Evolutionary conservation across 306 rosid genomes (phyloP).

Genomic region (Inga oerstediana): DNA sequence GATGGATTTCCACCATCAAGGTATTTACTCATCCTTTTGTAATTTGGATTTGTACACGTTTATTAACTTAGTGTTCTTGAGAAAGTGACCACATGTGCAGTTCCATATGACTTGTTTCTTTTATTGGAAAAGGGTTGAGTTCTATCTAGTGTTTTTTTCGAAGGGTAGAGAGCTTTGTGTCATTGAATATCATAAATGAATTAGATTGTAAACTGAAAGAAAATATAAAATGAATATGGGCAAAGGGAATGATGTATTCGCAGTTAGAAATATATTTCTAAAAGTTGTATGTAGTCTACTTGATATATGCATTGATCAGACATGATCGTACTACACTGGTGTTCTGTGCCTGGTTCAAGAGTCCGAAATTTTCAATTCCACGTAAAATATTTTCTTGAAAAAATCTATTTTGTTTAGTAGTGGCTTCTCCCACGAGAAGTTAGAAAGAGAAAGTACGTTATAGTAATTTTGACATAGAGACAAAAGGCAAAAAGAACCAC

Average conservation of each 20-base stretch:
- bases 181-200: not conserved
- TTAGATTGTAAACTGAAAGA: conserved; percentile 6
- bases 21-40: conserved; percentile 42
- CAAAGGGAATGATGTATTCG: not conserved
- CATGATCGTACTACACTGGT: not conserved
- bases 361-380: not conserved
- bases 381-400: not conserved
- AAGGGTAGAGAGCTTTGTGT: conserved; percentile 4
- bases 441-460: not conserved
- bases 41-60: conserved; percentile 24
- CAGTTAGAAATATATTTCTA: not conserved
- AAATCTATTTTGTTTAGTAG: not conserved
- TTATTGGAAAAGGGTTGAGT: conserved; percentile 1
- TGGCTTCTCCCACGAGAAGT: not conserved
- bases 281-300: not conserved
- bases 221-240: not conserved
- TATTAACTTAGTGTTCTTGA: conserved; percentile 3
- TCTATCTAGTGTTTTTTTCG: not conserved
- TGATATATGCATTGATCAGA: not conserved
- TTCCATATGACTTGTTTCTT: not conserved
- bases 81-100: conserved; percentile 2
- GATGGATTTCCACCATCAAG: conserved; percentile 54
- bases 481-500: conserved; percentile 8
- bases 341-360: conserved; percentile 1
- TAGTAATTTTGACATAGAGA: conserved; percentile 18